These are phyloP conservation scores for Tolypocladium album DNA, from an alignment of 2,329 filamentous ascomycete genomes.

Conservation along the genomic window DNA sequence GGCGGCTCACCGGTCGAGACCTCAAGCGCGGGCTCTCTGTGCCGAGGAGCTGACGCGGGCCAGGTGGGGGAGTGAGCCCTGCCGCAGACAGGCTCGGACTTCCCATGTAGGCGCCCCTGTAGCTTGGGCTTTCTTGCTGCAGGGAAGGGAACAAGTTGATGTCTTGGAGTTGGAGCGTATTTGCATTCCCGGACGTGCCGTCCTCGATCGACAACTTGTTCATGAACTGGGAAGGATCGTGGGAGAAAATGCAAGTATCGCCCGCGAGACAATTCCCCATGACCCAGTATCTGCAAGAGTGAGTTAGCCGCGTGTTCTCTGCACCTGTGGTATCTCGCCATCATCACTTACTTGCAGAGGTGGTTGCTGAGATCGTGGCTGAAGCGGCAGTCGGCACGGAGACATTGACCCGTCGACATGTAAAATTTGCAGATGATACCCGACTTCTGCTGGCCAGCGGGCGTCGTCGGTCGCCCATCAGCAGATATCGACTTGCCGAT, in stretches of 20 bases:
- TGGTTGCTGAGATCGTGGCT: constrained; percentile 94
- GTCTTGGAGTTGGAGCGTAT: constrained; percentile 71
- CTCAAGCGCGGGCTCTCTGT: constrained; percentile 57
- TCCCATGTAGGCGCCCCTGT: constrained; percentile 40
- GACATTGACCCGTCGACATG: constrained; percentile 87
- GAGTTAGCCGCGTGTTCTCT: not conserved
- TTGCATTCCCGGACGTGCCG: constrained; percentile 48
- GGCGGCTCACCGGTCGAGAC: constrained; percentile 76
- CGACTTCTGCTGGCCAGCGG: constrained; percentile 65
- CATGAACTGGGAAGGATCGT: constrained; percentile 81
- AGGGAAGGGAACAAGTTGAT: constrained; percentile 77
- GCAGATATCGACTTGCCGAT: constrained; percentile 86
- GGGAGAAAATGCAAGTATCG: constrained; percentile 90
- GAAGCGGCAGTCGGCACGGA: constrained; percentile 91
- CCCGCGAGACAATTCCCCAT: constrained; percentile 92
- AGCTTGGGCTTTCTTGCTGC: constrained; percentile 47
- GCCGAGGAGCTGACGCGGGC: constrained; percentile 52
- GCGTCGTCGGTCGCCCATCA: constrained; percentile 64
- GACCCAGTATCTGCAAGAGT: constrained; percentile 68
- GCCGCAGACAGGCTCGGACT: constrained; percentile 41
- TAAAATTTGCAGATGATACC: constrained; percentile 96
- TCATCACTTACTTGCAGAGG: constrained; percentile 79
- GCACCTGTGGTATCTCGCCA: too few relatives aligned
- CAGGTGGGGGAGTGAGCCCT: constrained; percentile 55
- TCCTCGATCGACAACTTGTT: constrained; percentile 70